Base-by-base conservation (phyloP, 257 asterid genomes). In the Fraxinus americana region DNA sequence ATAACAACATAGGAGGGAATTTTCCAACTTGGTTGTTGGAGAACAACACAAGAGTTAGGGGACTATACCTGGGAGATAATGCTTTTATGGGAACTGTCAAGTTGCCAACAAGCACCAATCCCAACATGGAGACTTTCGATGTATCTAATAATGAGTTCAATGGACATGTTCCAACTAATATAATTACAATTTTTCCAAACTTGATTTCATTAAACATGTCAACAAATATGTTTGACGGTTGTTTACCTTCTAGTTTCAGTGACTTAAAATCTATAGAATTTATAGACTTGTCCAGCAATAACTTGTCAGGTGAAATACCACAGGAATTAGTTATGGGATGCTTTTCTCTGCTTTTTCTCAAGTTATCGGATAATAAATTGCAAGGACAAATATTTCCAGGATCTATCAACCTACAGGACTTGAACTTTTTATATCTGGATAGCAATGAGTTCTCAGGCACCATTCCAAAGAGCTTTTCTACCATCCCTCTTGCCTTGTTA, bases 221-320 rank as follows among this genome's bases (percentile, higher is more conserved):
- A 63, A 17, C 48, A 9, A 76, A 76, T 12, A 23, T 43, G 67
- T 23, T 81, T 68, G 66, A 50, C 16, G 76, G 85, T 17, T 21
- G 16, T 34, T 52, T 81, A 4, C 82, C 82, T 12, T 50, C 77
- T 4, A 41, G 19, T 54, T 23, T 82, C 6, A 76, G 85, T 38
- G 54, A 59, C 45, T 9, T 73, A 65, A 52, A 63, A 9, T 16
- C 52, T 2, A 36, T 82, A 2, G 2, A 4, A n/a, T 43, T 5
- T 52, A 48, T 82, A 27, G 85, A 82, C 13, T 17, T 82, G n/a
- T 73, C 85, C 21, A 41, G 38, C 29, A 82, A 73, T 68, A 41
- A 67, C 61, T 69, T 82, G 10, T 54, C 71, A 3, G 79, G 39
- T 78, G n/a, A 41, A 67, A 45, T 77, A 21, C 82, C 85, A 7